Evolutionary conservation across 768 basidiomycete genomes (phyloP).

Genomic region (Tulasnella sp.): DNA sequence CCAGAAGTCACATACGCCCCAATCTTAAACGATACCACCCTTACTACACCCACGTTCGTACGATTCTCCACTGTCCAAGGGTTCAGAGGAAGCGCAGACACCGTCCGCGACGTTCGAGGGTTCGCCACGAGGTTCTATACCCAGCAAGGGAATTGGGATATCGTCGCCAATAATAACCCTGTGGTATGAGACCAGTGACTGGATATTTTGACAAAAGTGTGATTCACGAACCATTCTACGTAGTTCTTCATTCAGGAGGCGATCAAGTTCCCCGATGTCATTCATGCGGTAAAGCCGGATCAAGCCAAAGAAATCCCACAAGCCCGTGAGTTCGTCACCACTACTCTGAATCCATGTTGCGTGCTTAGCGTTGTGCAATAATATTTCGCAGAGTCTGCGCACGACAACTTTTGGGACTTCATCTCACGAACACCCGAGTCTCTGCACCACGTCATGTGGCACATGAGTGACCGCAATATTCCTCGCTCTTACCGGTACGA

Average conservation of each 20-base stretch:
- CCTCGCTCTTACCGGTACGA: constrained; percentile 68
- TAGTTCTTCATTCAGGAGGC: constrained; percentile 76
- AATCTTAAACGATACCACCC: constrained; percentile 67
- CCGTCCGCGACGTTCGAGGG: constrained; percentile 80
- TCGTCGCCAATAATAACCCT: constrained; percentile 76
- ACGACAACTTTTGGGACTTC: constrained; percentile 89
- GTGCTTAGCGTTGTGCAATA: not conserved
- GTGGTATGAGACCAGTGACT: constrained; percentile 36
- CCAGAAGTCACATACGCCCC: constrained; percentile 65
- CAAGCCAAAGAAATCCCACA: constrained; percentile 67
- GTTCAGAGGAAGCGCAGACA: constrained; percentile 75
- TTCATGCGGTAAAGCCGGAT: constrained; percentile 80
- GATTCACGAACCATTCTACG: no score
- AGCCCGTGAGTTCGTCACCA: constrained; percentile 12
- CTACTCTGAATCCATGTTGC: not conserved
- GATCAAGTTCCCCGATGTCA: constrained; percentile 68
- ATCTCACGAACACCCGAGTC: constrained; percentile 63
- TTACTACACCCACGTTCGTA: constrained; percentile 71
- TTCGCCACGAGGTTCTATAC: constrained; percentile 85
- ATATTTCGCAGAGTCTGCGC: constrained; percentile 37
- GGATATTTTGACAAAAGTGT: no score
- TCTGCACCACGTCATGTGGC: constrained; percentile 66
- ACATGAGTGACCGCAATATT: constrained; percentile 78
- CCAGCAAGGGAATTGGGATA: constrained; percentile 70
- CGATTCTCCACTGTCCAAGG: constrained; percentile 87